Conservation (phyloP, 805 yeast genomes). For the Saccharomycopsis vini region DNA sequence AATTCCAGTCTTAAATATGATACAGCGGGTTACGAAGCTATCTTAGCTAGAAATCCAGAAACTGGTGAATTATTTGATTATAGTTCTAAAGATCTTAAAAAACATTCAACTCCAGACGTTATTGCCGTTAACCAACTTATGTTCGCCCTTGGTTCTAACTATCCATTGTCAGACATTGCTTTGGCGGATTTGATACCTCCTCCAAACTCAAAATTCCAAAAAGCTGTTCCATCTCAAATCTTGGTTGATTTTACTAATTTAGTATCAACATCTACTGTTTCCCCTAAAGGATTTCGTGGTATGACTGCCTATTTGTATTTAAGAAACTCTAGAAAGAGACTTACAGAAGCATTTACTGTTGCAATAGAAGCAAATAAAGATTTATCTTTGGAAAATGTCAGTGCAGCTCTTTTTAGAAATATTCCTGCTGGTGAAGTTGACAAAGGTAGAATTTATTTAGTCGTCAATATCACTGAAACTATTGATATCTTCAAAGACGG, state of each 20-base stretch:
- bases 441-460: conserved; percentile 60
- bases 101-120: conserved; percentile 41
- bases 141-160: conserved; percentile 64
- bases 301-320: conserved; percentile 66
- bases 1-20: conserved; percentile 31
- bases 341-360: conserved; percentile 76
- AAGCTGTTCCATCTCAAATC: conserved; percentile 47
- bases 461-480: conserved; percentile 66
- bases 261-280: conserved; percentile 43
- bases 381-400: conserved; percentile 53
- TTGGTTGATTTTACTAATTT: conserved; percentile 72
- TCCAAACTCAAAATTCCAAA: conserved; percentile 37
- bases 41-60: conserved; percentile 52
- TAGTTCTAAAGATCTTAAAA: conserved; percentile 21
- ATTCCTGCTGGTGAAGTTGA: conserved; percentile 61
- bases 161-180: conserved; percentile 40
- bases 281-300: conserved; percentile 61
- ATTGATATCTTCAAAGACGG: conserved; percentile 35
- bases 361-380: conserved; percentile 51
- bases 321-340: conserved; percentile 50
- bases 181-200: conserved; percentile 35
- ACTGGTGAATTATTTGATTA: conserved; percentile 48
- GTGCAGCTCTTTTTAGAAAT: conserved; percentile 73
- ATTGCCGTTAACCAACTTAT: conserved; percentile 62
- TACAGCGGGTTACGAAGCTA: conserved; percentile 57